phyloP scores from a whole-genome alignment of 2,329 filamentous ascomycete species.

The Talaromyces sp. region DNA sequence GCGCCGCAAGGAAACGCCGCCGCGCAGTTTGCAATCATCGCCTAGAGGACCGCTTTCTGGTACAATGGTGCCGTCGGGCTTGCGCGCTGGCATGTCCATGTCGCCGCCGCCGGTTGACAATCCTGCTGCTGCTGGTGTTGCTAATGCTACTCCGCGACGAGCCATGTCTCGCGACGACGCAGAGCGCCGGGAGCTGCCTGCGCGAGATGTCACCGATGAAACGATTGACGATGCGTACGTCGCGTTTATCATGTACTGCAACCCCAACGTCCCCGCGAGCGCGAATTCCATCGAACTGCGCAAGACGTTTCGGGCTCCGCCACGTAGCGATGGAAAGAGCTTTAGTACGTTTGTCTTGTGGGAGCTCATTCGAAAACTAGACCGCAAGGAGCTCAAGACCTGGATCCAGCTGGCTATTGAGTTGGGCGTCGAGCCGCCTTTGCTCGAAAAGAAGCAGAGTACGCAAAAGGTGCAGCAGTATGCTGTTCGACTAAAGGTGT shows the following conservation, averaged over 20 bases:
- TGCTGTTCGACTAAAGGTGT: slow-evolving; percentile 80
- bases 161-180: slow-evolving; percentile 26
- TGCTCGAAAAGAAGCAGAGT: slow-evolving; percentile 76
- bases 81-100: slow-evolving; percentile 33
- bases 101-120: slow-evolving; percentile 26
- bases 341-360: slow-evolving; percentile 75
- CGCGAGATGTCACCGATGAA: slow-evolving; percentile 60
- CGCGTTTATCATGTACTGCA: slow-evolving; percentile 82
- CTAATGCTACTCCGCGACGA: slow-evolving; percentile 17
- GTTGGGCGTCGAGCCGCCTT: slow-evolving; percentile 81
- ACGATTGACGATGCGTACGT: slow-evolving; percentile 79
- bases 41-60: slow-evolving; percentile 27
- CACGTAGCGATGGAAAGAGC: slow-evolving; percentile 79
- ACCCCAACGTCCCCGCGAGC: slow-evolving; percentile 67
- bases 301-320: slow-evolving; percentile 71
- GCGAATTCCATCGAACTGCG: slow-evolving; percentile 65
- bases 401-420: slow-evolving; percentile 84
- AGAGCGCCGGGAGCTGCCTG: slow-evolving; percentile 54
- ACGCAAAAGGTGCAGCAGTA: slow-evolving; percentile 94
- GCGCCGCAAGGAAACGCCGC: slow-evolving; percentile 30
- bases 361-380: slow-evolving; percentile 70
- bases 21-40: slow-evolving; percentile 32
- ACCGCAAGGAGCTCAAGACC: slow-evolving; percentile 79
- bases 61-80: slow-evolving; percentile 19
- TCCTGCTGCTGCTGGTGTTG: slow-evolving; percentile 13